phyloP scores from a whole-genome alignment of 345 rosid species.

The Jatropha curcas region DNA sequence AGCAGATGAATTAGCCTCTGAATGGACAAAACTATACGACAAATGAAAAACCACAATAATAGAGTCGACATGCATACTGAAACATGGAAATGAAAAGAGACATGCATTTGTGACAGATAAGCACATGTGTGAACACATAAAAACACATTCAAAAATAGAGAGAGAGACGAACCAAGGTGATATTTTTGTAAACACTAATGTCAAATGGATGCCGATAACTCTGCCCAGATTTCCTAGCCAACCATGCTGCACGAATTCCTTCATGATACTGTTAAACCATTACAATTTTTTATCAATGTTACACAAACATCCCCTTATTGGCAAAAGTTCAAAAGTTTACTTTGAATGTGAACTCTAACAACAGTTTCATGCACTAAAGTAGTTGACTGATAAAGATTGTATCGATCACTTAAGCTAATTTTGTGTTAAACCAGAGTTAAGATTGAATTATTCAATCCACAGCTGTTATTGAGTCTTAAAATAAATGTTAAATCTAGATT shows the following conservation, averaged over 20 bases:
- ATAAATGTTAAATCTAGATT: neutral
- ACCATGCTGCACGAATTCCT: slow-evolving; percentile 65
- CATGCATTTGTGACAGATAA: neutral
- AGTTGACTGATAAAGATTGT: neutral
- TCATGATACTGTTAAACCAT: slow-evolving; percentile 56
- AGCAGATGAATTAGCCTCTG: slow-evolving; percentile 9
- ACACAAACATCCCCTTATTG: slow-evolving; percentile 9
- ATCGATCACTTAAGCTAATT: neutral
- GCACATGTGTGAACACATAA: neutral
- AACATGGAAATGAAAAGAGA: too few relatives aligned
- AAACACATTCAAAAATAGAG: slow-evolving; percentile 6
- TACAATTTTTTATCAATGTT: slow-evolving; percentile 10
- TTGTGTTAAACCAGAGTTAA: neutral
- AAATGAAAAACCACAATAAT: neutral
- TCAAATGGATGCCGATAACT: slow-evolving; percentile 66
- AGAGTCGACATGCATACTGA: neutral
- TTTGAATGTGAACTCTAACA: neutral
- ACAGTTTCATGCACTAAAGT: neutral
- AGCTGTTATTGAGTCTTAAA: neutral
- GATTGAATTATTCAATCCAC: neutral
- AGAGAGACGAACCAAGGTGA: slow-evolving; percentile 48
- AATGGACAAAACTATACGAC: neutral
- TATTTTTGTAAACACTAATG: slow-evolving; percentile 54
- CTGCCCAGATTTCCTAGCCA: slow-evolving; percentile 88
- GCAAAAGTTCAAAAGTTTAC: neutral